Base-by-base conservation (phyloP, 1,139 yeast genomes). In the Yamadazyma conglobata region DNA sequence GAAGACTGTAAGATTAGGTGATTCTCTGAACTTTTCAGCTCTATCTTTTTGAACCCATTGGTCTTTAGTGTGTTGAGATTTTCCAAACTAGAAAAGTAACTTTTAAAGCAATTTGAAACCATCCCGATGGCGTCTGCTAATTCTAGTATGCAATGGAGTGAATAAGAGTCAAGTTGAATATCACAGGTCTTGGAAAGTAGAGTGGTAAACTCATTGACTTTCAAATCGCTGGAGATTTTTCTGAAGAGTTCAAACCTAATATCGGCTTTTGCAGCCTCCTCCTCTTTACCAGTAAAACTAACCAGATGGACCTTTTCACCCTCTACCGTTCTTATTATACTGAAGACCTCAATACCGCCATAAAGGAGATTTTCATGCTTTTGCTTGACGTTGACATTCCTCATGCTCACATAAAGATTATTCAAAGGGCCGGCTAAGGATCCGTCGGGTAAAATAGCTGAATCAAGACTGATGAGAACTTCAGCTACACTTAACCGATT, bases 201-300 rank as follows among this genome's bases (percentile, higher is more conserved):
- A 0, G 69, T 27, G 0, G 79, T 73, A 11, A 64, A 47, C 30
- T 70, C 73, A 5, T 47, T 35, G 12, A 51, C 47, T 18, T 38
- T 37, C 4, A 23, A 15, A 8, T 41, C 42, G 8, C 47, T 44
- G n/a, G 52, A 57, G 1, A 32, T 23, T 22, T 56, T 56, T 14
- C 51, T 44, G 30, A 64, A 62, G n/a, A 66, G 39, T 43, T 78
- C 83, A 45, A 77, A 73, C 15, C 79, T 49, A 1, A 77, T 34
- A 42, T 77, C 84, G 4, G 73, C 70, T 28, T 64, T 65, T 0
- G 52, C 31, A 1, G 44, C 10, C 16, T 29, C 31, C n/a, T 33
- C 31, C 18, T 19, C 27, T 5, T 15, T 25, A 5, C 38, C 32
- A 28, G 45, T 50, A 31, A 52, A 48, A 20, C 46, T 36, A 27